Conservation (phyloP, 1,284 basidiomycete species). For the Boletellus sp. region DNA sequence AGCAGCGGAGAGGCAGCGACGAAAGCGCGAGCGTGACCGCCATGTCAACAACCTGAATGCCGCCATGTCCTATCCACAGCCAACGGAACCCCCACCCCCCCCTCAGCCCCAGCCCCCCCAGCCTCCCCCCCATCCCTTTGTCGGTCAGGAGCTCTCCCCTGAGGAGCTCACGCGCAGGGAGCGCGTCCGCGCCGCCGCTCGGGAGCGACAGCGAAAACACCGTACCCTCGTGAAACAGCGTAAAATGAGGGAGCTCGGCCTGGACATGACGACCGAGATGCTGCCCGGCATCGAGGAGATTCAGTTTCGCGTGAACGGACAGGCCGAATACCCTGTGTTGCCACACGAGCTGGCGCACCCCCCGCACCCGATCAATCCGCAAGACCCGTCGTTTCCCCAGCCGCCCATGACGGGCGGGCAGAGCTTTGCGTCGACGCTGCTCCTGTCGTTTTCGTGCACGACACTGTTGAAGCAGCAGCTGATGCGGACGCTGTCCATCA, state of each 20-base stretch:
- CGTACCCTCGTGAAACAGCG: constrained; percentile 69
- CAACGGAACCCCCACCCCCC: constrained; percentile 23
- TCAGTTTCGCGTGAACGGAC: constrained; percentile 54
- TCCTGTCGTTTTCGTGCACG: constrained; percentile 68
- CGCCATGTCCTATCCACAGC: constrained; percentile 36
- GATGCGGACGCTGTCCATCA: constrained; percentile 65
- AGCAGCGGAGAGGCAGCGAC: constrained; percentile 72
- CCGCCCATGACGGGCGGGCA: constrained; percentile 49
- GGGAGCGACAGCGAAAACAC: constrained; percentile 76
- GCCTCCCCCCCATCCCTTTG: constrained; percentile 25
- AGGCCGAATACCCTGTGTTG: constrained; percentile 53
- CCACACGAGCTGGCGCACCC: constrained; percentile 48
- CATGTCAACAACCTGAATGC: constrained; percentile 40
- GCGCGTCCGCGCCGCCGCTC: constrained; percentile 63
- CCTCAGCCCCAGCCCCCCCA: constrained; percentile 31
- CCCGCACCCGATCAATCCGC: constrained; percentile 28
- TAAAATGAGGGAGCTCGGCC: constrained; percentile 71
- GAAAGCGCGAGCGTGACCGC: constrained; percentile 75
- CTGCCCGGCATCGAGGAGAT: constrained; percentile 57
- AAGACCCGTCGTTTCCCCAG: constrained; percentile 43
- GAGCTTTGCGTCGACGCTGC: constrained; percentile 67
- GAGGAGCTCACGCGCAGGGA: constrained; percentile 66
- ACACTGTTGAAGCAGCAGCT: constrained; percentile 70
- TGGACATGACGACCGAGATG: constrained; percentile 70
- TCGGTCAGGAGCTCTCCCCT: constrained; percentile 46